Evolutionary conservation across 2,329 filamentous ascomycete species (phyloP), one percentile per base, ranked within the genome.

Genomic region (Chlorencoelia australis): DNA sequence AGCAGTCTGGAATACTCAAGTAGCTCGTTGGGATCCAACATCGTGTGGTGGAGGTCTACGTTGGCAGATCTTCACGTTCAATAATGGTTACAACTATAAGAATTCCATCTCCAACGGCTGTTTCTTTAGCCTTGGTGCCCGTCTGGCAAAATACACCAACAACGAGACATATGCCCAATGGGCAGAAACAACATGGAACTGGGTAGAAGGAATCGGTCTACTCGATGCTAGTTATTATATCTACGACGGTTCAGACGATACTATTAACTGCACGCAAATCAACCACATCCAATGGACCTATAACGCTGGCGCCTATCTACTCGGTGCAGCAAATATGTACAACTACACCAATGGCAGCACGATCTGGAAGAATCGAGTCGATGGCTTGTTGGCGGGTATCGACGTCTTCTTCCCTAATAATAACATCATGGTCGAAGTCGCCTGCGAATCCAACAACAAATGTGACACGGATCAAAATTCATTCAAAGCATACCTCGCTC

Each of bases 41-140:
- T 62, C 73, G 34, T 93, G 85, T 49, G 68, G 66, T n/a, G 85
- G 85, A 26, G 86, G 85, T 5, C 58, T 91, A 33, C 73, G 82
- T 43, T 89, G 83, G 83, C 86, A 94, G 60, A 86, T 94, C 31
- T 89, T 82, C 55, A 68, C 73, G 1, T 87, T 83, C 65, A 91
- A 93, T 54, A 75, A 71, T 26, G 87, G 86, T 10, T 94, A 79
- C 59, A 71, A 80, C 49, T 87, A 89, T 68, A 91, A 78, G 52
- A 78, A 78, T 41, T 68, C 73, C 2, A 75, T 78, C 41, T 75
- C 73, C 0, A 73, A 76, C 46, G 73, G 70, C 2, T 73, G 70
- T 42, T 76, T 77, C 58, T 77, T 77, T 53, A 72, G 74, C 35
- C 59, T 78, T 9, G 73, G 67, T 10, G 75, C 82, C 1, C 74